Percentiles rank a stretch among this genome's conserved stretches.
Evolutionary conservation across 768 basidiomycete genomes (phyloP).

Genomic region (Tremella yokohamensis): DNA sequence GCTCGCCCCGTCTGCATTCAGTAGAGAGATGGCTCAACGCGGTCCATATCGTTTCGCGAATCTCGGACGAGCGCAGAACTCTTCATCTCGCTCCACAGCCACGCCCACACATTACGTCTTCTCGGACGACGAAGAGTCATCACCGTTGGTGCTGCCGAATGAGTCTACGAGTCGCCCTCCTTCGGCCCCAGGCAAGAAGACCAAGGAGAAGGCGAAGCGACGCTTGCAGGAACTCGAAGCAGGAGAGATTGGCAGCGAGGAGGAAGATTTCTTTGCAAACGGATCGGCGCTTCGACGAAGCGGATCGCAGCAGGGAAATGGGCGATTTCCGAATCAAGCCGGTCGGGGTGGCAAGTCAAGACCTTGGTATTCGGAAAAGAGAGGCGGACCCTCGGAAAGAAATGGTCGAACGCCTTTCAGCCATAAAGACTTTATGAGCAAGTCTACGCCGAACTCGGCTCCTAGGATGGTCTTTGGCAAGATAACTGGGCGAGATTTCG

Average conservation of each 20-base stretch:
- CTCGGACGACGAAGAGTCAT: constrained; percentile 22
- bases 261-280: constrained; percentile 24
- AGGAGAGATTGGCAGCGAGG: constrained; percentile 17
- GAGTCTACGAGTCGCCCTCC: constrained; percentile 21
- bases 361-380: no score
- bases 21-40: constrained; percentile 20
- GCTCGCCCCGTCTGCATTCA: constrained; percentile 37
- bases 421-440: constrained; percentile 6
- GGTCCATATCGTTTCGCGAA: constrained; percentile 27
- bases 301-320: constrained; percentile 5
- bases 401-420: constrained; percentile 7
- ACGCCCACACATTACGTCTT: constrained; percentile 24
- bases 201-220: constrained; percentile 27
- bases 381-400: background rate
- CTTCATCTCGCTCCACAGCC: background rate
- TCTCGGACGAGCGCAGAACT: background rate
- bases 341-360: constrained; percentile 10
- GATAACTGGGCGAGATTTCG: constrained; percentile 7
- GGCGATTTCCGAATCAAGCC: background rate
- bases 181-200: constrained; percentile 29
- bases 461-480: constrained; percentile 26
- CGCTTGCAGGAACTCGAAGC: constrained; percentile 6
- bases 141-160: constrained; percentile 17
- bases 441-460: background rate
- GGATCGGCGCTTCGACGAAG: constrained; percentile 3